Base-by-base conservation (phyloP, 177 flowering plant genomes). In the Vitis hybrid region DNA sequence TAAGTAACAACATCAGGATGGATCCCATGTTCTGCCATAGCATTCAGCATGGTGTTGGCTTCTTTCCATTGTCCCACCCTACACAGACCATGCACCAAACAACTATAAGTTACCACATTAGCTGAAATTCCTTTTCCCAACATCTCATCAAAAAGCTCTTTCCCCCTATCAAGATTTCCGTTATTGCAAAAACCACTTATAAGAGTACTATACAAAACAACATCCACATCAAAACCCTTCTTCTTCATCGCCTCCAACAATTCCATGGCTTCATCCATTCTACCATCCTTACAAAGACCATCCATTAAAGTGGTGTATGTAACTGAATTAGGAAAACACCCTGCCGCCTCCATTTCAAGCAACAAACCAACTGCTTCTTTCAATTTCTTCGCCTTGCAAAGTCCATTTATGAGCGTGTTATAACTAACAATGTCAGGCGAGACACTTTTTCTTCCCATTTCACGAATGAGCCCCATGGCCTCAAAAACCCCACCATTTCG, bases 201-300 rank as follows among this genome's bases (percentile, higher is more conserved):
- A 35, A 90, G 79, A 3, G 81, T 66, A 78, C 71, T 59, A 72
- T 87, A 91, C 17, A 68, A 70, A 64, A 80, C 60, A 62, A 73
- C 84, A 78, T 87, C 90, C 3, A 70, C 82, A 54, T 72, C 68
- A 40, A 88, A 60, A 15, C 88, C 90, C 69, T 72, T 84, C 62
- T 74, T 66, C 62, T 65, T 73, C 91, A 88, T 91, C 75, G 84
- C 87, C 50, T 85, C 79, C 69, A 87, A 70, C 77, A 91, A 60
- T 32, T 21, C 67, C 63, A 74, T 49, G 1, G 90, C 96, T 60
- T 83, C 84, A 35, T 86, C 85, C 5, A 84, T 76, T 58, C 78
- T 77, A 11, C 90, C 86, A 48, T 68, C 75, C 80, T 79, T 82
- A 70, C 90, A 88, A 18, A 91, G 80, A 60, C 89, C 84, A 70